Evolutionary conservation across 2,329 filamentous ascomycete genomes (phyloP).

Genomic region (Curvularia lunata): DNA sequence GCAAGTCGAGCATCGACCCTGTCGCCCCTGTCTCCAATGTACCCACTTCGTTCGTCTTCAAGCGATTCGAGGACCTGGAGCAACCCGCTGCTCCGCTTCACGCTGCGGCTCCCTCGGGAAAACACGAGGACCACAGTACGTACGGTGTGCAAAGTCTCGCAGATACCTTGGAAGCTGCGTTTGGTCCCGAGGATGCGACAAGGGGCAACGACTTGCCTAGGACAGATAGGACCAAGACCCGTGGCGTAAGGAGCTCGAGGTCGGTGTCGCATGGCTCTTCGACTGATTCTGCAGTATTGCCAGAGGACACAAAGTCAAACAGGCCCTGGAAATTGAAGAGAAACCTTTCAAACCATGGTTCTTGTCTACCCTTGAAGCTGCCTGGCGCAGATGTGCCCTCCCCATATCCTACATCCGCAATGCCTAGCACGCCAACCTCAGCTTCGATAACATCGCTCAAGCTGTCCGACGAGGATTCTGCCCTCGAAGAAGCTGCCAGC

Average conservation of each 20-base stretch:
- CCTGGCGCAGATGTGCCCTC: constrained; percentile 42
- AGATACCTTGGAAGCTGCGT: constrained; percentile 57
- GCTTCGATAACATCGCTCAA: constrained; percentile 64
- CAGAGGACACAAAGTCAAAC: constrained; percentile 29
- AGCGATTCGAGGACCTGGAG: constrained; percentile 60
- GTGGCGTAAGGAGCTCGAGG: constrained; percentile 37
- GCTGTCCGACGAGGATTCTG: constrained; percentile 63
- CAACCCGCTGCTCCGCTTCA: constrained; percentile 37
- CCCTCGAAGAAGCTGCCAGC: constrained; percentile 61
- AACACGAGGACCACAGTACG: constrained; percentile 51
- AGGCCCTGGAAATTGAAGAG: constrained; percentile 31
- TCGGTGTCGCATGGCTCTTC: constrained; percentile 33
- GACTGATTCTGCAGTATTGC: constrained; percentile 22
- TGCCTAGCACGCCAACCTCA: constrained; percentile 66
- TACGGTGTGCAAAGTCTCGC: constrained; percentile 65
- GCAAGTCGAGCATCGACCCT: constrained; percentile 49
- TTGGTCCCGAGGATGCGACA: constrained; percentile 38
- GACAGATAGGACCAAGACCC: constrained; percentile 35
- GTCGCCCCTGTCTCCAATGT: constrained; percentile 41
- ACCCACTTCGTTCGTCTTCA: constrained; percentile 66
- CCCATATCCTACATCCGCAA: constrained; percentile 56
- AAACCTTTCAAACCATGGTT: constrained; percentile 30
- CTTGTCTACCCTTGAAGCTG: constrained; percentile 35
- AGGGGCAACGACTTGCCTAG: constrained; percentile 34
- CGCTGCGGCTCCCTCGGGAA: constrained; percentile 26